Evolutionary conservation across 2,329 filamentous ascomycete genomes (phyloP), one percentile per base, ranked within the genome.

Genomic region (Gremmenia infestans): DNA sequence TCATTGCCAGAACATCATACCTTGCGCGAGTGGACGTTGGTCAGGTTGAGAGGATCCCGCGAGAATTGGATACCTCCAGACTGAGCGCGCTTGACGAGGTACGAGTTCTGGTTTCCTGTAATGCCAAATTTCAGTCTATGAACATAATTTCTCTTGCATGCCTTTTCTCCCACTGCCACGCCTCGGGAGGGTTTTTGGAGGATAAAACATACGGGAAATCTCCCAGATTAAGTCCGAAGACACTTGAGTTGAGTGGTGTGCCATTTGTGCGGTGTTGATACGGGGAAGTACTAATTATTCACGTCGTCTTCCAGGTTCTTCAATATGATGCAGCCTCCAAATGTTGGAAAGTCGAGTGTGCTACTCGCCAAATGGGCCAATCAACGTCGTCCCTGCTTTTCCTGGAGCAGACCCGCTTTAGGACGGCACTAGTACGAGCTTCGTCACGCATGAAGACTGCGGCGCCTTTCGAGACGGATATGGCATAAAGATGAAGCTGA

Each of bases 211-310:
- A 97, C 92, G 90, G 82, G 87, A 86, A 76, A 95, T 80, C 84
- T 93, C 88, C 93, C 93, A 97, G 82, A 96, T 80, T 71, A 97
- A 83, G 79, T 97, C 92, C 73, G 86, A 78, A 75, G 91, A 95
- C 73, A 96, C 81, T 81, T 91, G 90, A 70, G 85, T 76, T 68
- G 83, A 79, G 75, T 77, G 80, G 70, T 79, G 83, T 71, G 68
- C 64, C 69, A 70, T 70, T 48, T 63, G 67, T 53, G 55, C 54
- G 55, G 52, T 58, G 55, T 59, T 55, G 47, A 47, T 54, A 46
- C 57, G 28, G 53, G 35, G 19, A 39, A 59, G 39, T 57, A 52
- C 57, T 46, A 43, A 42, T 52, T 52, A 43, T 55, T 59, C 50
- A 28, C 51, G 39, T 28, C 43, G 50, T 60, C 55, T 12, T 36